Base-by-base conservation (phyloP, 805 yeast species). In the Suhomyces tanzawaensis region DNA sequence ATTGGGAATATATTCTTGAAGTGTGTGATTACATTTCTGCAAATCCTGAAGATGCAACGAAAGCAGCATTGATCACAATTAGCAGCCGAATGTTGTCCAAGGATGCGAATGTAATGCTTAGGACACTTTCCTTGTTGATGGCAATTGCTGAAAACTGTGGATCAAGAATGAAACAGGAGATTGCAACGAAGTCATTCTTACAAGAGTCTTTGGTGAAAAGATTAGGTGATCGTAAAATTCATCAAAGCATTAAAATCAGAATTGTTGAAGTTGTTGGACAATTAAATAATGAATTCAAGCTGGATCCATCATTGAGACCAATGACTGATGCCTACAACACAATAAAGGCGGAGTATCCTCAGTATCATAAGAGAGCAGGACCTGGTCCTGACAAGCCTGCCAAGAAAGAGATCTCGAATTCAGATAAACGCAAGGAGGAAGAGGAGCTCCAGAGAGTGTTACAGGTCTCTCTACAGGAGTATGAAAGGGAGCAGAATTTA, bases 401-500 rank as follows among this genome's bases (percentile, higher is more conserved):
- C 27, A 82, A 81, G 50, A 66, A 68, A 26, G 64, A 69, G 32
- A 60, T 76, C 48, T 64, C 74, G 4, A 59, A 62, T 3, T 55
- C 52, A n/a, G 81, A 74, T 32, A 65, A 68, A 40, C 49, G 51
- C 28, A 64, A 70, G 57, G 97, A 91, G 47, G 96, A 93, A 33
- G 85, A 81, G 36, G 95, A 88, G 46, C 64, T 91, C 32, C 82
- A 80, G 50, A 73, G 81, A 45, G 96, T 85, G 0, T 69, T 90
- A 43, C 84, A 80, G 42, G 55, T 86, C 34, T 88, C 96, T 0
- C 63, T 86, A 31, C 71, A 76, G 35, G 95, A 86, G 46, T 74
- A 72, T 29, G 74, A 72, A 45, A 48, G 69, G 21, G 70, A 63
- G 42, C 62, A 66, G 37, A 45, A 52, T 3, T 36, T 62, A 12